Conservation (phyloP, 805 yeast species). For the Saturnispora besseyi region DNA sequence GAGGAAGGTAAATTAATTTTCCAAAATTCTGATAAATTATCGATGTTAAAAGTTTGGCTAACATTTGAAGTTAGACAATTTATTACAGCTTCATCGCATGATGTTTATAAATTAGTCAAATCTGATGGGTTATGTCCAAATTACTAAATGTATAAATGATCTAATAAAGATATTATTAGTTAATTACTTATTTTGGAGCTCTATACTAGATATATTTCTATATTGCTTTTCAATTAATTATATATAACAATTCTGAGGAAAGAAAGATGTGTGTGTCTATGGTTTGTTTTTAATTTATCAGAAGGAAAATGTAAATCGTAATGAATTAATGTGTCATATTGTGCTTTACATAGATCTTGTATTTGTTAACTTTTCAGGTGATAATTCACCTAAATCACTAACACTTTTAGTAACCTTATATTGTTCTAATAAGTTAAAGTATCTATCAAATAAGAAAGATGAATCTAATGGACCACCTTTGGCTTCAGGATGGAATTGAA, state of each 20-base stretch:
- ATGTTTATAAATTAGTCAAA: slow-evolving; percentile 51
- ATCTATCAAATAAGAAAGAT: slow-evolving; percentile 82
- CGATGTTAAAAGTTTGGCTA: slow-evolving; percentile 86
- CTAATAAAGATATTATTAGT: neutral
- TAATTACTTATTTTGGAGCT: neutral
- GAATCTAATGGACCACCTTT: slow-evolving; percentile 98
- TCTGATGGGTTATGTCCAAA: slow-evolving; percentile 63
- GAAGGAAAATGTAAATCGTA: neutral
- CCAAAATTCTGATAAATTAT: slow-evolving; percentile 49
- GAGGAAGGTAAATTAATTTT: slow-evolving; percentile 56
- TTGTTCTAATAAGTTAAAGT: slow-evolving; percentile 56
- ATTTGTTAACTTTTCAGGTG: slow-evolving; percentile 11
- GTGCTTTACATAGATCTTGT: slow-evolving; percentile 12
- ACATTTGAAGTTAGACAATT: slow-evolving; percentile 84
- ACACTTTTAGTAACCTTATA: slow-evolving; percentile 37
- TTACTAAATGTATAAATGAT: slow-evolving; percentile 25
- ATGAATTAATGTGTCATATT: neutral
- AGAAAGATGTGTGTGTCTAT: neutral
- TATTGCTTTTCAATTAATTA: neutral
- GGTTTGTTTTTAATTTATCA: neutral
- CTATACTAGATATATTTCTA: neutral
- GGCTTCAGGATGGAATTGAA: slow-evolving; percentile 99
- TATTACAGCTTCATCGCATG: slow-evolving; percentile 74
- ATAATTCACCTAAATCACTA: slow-evolving; percentile 11
- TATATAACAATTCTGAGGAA: neutral